These are phyloP conservation scores for Tilletia caries DNA, from an alignment of 1,284 basidiomycete genomes.

Conservation along the genomic window DNA sequence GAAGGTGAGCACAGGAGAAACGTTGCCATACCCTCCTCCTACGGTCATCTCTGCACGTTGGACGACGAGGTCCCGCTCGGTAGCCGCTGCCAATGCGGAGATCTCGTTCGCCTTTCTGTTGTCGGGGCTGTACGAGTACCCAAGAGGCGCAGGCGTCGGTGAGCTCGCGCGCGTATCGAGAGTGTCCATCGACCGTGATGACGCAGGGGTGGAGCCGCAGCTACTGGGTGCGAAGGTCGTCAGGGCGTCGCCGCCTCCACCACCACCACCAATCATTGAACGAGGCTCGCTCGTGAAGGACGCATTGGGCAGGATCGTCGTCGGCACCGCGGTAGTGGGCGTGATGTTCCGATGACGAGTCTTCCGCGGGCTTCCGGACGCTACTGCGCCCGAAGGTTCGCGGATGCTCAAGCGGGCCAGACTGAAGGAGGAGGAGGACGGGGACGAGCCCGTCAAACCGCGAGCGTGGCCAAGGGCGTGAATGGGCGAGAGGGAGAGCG, in stretches of 20 bases:
- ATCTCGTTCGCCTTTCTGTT: too few species aligned
- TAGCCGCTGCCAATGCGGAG: too few species aligned
- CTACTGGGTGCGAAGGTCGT: neutral
- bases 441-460: neutral
- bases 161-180: neutral
- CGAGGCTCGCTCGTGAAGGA: too few species aligned
- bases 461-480: neutral
- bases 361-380: neutral
- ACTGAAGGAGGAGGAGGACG: neutral
- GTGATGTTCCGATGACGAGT: neutral
- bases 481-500: neutral
- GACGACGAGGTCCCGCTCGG: too few species aligned
- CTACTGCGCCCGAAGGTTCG: neutral
- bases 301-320: neutral
- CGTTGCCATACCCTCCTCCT: too few species aligned
- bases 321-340: neutral
- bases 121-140: neutral
- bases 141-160: neutral
- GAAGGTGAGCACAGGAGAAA: too few species aligned
- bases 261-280: too few species aligned
- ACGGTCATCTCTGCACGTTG: too few species aligned
- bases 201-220: conserved; percentile 1
- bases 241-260: too few species aligned
- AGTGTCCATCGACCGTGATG: conserved; percentile 2
- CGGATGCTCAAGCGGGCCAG: neutral